A percentile compares a stretch with the other conserved stretches of the same genome.
Conservation (phyloP, 2,329 filamentous ascomycete species). For the Leptodontidium sp. region DNA sequence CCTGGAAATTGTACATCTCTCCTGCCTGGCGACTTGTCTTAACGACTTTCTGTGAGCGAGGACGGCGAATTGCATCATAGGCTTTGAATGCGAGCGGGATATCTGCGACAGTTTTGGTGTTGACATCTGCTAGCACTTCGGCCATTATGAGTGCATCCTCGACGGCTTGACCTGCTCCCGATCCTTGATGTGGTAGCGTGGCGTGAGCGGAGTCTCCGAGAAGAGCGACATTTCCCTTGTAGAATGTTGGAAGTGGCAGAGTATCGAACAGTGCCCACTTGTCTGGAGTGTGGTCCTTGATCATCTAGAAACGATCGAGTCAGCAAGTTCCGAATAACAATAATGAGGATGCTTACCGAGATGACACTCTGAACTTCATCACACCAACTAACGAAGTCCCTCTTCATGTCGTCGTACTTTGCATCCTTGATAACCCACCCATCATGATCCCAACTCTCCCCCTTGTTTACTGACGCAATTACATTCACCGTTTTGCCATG, state of each 20-base stretch:
- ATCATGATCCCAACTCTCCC: slow-evolving; percentile 4
- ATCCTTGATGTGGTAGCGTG: slow-evolving; percentile 12
- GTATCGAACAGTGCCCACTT: slow-evolving; percentile 15
- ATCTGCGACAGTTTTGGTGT: not conserved
- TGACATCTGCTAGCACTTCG: not conserved
- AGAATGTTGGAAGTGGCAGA: slow-evolving; percentile 1
- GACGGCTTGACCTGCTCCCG: slow-evolving; percentile 7
- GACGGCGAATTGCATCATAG: slow-evolving; percentile 4
- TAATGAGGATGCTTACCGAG: not conserved
- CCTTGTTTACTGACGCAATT: not conserved
- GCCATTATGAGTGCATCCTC: slow-evolving; percentile 16
- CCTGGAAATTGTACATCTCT: slow-evolving; percentile 15
- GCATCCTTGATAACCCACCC: slow-evolving; percentile 12
- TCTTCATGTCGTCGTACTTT: slow-evolving; percentile 12
- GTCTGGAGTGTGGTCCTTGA: slow-evolving; percentile 14
- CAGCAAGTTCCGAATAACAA: not conserved
- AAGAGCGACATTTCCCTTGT: slow-evolving; percentile 10
- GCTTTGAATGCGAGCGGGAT: slow-evolving; percentile 16
- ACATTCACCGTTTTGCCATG: slow-evolving; percentile 13
- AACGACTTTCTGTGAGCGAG: slow-evolving; percentile 6
- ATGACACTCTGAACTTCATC: slow-evolving; percentile 13
- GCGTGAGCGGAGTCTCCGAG: slow-evolving; percentile 14
- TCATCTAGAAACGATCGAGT: not conserved
- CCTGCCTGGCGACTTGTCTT: slow-evolving; percentile 15
- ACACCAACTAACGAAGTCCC: slow-evolving; percentile 14